A percentile compares a stretch with the other conserved stretches of the same genome.
Evolutionary conservation across 2,329 filamentous ascomycete genomes (phyloP).

Genomic region (Sporothrix protearum): DNA sequence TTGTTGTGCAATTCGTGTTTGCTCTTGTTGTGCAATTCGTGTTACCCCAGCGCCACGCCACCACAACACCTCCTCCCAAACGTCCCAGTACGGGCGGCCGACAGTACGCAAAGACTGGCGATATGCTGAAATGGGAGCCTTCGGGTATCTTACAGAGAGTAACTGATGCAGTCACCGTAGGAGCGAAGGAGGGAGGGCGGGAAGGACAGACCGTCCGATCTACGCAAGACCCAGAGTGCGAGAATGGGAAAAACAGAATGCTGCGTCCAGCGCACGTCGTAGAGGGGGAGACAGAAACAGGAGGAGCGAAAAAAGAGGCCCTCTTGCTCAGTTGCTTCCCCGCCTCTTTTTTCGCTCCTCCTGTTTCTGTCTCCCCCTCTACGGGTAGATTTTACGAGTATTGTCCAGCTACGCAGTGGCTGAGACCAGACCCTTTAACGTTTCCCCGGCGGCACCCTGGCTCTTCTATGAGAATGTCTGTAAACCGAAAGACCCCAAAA

Average conservation of each 20-base stretch:
- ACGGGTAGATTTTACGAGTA: too few species aligned
- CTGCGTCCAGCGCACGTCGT: too few species aligned
- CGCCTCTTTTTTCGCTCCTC: too few species aligned
- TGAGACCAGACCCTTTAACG: constrained; percentile 1
- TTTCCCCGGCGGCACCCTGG: not conserved
- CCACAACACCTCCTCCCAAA: not conserved
- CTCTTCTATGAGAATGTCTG: not conserved
- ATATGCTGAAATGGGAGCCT: not conserved
- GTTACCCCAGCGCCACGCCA: constrained; percentile 1
- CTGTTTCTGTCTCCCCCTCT: too few species aligned
- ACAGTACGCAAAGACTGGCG: not conserved
- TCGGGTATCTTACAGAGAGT: not conserved
- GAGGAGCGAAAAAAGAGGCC: not conserved
- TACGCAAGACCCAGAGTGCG: not conserved
- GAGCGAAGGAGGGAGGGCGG: not conserved
- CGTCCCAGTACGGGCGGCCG: not conserved
- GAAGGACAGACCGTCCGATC: not conserved
- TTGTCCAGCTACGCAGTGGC: constrained; percentile 26
- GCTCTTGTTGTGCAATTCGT: not conserved
- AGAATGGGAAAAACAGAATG: not conserved
- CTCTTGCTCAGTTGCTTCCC: too few species aligned
- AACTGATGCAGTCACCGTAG: not conserved
- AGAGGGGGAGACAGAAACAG: not conserved
- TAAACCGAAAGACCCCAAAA: not conserved
- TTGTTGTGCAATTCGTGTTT: not conserved